These are phyloP conservation scores for Nicotiana knightiana DNA, from an alignment of 257 asterid species.

Conservation along the genomic window DNA sequence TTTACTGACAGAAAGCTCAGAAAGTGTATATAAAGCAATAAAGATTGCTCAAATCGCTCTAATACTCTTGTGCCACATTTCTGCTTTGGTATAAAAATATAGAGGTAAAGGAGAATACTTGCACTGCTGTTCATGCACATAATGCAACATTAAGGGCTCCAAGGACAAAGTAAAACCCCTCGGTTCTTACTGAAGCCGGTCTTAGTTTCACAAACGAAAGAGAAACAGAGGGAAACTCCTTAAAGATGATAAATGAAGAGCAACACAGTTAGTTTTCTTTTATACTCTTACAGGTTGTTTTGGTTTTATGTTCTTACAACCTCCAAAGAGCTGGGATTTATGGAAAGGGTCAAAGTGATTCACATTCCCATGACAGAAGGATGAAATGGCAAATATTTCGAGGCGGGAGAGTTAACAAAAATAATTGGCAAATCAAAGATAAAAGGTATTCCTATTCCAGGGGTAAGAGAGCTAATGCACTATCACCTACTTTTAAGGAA, in stretches of 20 bases:
- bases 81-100: background rate
- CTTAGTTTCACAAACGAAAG: background rate
- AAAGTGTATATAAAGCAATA: background rate
- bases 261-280: background rate
- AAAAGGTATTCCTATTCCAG: background rate
- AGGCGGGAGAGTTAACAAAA: background rate
- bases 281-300: background rate
- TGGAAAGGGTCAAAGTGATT: background rate
- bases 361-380: background rate
- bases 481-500: background rate
- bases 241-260: background rate
- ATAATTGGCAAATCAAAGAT: background rate
- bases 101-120: background rate
- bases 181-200: background rate
- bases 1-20: background rate
- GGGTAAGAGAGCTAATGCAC: background rate
- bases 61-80: background rate
- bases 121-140: background rate
- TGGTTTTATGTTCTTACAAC: background rate
- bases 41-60: conserved; percentile 3
- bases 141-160: background rate
- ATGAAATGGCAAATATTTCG: background rate
- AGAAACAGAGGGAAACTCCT: background rate
- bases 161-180: background rate
- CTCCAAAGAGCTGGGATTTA: background rate